Conservation (phyloP, 768 basidiomycete species). For the Roridomyces roridus region DNA sequence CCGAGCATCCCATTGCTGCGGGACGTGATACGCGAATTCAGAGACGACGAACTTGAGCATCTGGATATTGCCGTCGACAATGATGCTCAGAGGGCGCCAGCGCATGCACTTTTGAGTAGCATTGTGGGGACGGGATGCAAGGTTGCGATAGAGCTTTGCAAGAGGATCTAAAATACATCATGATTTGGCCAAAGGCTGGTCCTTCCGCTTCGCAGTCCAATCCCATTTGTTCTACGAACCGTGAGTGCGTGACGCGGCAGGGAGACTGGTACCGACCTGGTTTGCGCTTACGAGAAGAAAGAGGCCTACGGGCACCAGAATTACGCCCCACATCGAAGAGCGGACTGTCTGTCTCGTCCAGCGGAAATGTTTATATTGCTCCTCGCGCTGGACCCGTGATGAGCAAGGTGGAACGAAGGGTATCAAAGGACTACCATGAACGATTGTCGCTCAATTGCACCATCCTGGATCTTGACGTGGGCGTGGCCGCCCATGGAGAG, state of each 20-base stretch:
- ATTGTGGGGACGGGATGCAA: constrained; percentile 87
- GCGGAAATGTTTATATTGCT: constrained; percentile 82
- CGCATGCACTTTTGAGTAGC: constrained; percentile 88
- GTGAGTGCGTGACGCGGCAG: neutral
- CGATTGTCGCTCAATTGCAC: constrained; percentile 65
- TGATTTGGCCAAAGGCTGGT: constrained; percentile 34
- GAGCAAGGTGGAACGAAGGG: constrained; percentile 8
- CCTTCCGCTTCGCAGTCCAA: constrained; percentile 36
- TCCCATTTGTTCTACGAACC: constrained; percentile 25
- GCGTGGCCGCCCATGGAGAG: constrained; percentile 33
- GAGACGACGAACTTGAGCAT: constrained; percentile 96
- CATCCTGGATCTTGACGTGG: constrained; percentile 43
- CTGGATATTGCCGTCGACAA: constrained; percentile 90
- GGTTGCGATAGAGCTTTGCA: constrained; percentile 89
- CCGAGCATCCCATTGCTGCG: constrained; percentile 79
- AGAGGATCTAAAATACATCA: constrained; percentile 61
- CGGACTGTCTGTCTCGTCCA: constrained; percentile 76
- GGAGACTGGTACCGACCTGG: constrained; percentile 32
- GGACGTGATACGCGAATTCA: constrained; percentile 79
- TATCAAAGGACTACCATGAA: constrained; percentile 44
- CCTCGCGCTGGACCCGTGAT: constrained; percentile 65
- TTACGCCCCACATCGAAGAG: constrained; percentile 65
- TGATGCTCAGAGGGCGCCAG: constrained; percentile 88
- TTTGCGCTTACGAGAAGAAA: constrained; percentile 49
- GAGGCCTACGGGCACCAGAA: constrained; percentile 67